Percentiles rank a stretch among this genome's conserved stretches.
phyloP scores from a whole-genome alignment of 306 rosid genomes.

The Pachyrhizus erosus region DNA sequence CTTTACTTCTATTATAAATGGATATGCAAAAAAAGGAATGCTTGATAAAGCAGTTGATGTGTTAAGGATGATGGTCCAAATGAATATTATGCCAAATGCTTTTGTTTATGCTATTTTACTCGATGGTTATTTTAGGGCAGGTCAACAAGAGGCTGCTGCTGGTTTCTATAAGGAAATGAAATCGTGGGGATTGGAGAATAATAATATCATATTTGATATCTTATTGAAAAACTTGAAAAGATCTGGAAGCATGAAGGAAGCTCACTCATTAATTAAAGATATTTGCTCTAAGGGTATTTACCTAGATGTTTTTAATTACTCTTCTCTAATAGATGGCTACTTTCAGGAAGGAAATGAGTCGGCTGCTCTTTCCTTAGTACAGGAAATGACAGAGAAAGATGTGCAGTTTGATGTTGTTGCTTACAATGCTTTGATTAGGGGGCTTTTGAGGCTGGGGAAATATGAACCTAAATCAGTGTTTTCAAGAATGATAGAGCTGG shows the following conservation, averaged over 20 bases:
- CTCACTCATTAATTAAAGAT: constrained; percentile 62
- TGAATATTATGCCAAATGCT: constrained; percentile 69
- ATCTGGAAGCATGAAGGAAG: constrained; percentile 70
- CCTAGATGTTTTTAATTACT: constrained; percentile 78
- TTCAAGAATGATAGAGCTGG: constrained; percentile 67
- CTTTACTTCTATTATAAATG: constrained; percentile 78
- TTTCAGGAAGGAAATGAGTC: constrained; percentile 71
- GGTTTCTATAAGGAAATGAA: constrained; percentile 77
- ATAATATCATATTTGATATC: constrained; percentile 68
- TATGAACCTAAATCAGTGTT: constrained; percentile 69
- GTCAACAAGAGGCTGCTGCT: constrained; percentile 65
- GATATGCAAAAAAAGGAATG: constrained; percentile 83
- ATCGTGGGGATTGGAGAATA: constrained; percentile 66
- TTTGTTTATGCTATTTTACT: constrained; percentile 70
- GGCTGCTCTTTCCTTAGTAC: constrained; percentile 66
- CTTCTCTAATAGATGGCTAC: constrained; percentile 84
- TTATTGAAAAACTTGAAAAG: constrained; percentile 79
- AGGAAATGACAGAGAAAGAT: constrained; percentile 76
- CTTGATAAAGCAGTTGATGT: constrained; percentile 65
- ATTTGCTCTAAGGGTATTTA: constrained; percentile 66
- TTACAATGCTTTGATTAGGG: constrained; percentile 79
- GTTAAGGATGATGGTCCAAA: constrained; percentile 63
- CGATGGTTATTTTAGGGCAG: constrained; percentile 69
- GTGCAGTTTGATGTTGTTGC: constrained; percentile 76
- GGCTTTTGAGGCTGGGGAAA: constrained; percentile 77